Evolutionary conservation across 495 filamentous ascomycete species (phyloP).

Genomic region (Tuber microsphaerosporum): DNA sequence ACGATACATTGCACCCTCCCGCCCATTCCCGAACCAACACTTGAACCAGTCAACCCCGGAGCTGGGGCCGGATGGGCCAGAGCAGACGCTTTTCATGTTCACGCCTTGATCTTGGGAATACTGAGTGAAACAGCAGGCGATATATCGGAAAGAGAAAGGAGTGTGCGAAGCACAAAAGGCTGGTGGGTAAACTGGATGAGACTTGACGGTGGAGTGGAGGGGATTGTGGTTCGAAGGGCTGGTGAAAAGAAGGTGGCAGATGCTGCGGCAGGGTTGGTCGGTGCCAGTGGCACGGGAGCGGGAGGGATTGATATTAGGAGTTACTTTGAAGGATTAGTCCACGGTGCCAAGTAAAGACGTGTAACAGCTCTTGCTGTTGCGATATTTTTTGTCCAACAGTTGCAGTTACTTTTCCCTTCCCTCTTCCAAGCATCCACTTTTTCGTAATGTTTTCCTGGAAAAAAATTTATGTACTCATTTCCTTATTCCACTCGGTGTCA

Average conservation of each 20-base stretch:
- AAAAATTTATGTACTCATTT: background rate
- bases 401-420: background rate
- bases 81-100: conserved; percentile 81
- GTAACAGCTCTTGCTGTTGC: conserved; percentile 12
- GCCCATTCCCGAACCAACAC: conserved; percentile 62
- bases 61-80: conserved; percentile 56
- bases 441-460: background rate
- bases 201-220: conserved; percentile 31
- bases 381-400: background rate
- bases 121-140: conserved; percentile 57
- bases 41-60: conserved; percentile 38
- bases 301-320: conserved; percentile 44
- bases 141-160: conserved; percentile 66
- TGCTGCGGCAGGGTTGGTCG: conserved; percentile 15
- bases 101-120: conserved; percentile 74
- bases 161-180: conserved; percentile 78
- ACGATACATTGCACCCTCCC: conserved; percentile 80
- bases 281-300: conserved; percentile 2
- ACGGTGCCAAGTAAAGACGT: conserved; percentile 27
- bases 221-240: conserved; percentile 32
- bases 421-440: background rate
- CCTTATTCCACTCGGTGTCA: background rate
- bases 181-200: conserved; percentile 96
- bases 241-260: conserved; percentile 33
- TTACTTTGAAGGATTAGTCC: conserved; percentile 50